A percentile compares a stretch with the other conserved stretches of the same genome.
These are phyloP conservation scores for Bassia scoparia DNA, from an alignment of 148 eudicot genomes.

Conservation along the genomic window DNA sequence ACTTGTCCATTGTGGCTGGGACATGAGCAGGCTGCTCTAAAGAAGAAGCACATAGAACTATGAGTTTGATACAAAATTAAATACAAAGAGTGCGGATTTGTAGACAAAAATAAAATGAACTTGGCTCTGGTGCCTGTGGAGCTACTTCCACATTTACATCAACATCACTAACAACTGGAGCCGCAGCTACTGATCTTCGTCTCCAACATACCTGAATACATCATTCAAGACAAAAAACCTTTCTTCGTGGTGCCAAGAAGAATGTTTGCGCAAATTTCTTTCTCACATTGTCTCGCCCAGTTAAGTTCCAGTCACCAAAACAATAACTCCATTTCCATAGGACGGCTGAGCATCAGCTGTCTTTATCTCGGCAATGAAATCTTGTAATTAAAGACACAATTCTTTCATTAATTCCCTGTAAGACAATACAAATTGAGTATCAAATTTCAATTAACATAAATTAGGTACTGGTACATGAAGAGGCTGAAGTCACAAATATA, in stretches of 20 bases:
- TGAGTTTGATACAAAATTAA: conserved; percentile 7
- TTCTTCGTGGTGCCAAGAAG: conserved; percentile 77
- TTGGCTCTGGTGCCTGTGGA: conserved; percentile 32
- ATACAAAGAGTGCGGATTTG: not conserved
- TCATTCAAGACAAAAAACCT: conserved; percentile 87
- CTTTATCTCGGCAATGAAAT: conserved; percentile 66
- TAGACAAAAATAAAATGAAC: conserved; percentile 16
- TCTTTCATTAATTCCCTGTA: conserved; percentile 68
- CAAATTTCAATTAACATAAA: conserved; percentile 1
- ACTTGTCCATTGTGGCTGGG: conserved; percentile 29
- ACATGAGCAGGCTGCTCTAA: conserved; percentile 43
- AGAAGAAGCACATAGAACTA: conserved; percentile 20
- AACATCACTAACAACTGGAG: conserved; percentile 23
- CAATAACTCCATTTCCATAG: conserved; percentile 61
- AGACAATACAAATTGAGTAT: not conserved
- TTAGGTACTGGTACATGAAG: not conserved
- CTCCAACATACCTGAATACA: conserved; percentile 66
- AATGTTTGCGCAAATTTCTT: conserved; percentile 70
- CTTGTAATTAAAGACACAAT: conserved; percentile 60
- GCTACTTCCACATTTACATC: conserved; percentile 28
- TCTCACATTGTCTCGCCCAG: conserved; percentile 50
- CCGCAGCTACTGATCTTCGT: conserved; percentile 23
- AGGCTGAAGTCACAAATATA: not conserved
- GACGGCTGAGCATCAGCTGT: conserved; percentile 88
- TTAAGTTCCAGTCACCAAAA: conserved; percentile 78